Base-by-base conservation (phyloP, 2,329 filamentous ascomycete genomes). In the Blastomyces emzantsi region DNA sequence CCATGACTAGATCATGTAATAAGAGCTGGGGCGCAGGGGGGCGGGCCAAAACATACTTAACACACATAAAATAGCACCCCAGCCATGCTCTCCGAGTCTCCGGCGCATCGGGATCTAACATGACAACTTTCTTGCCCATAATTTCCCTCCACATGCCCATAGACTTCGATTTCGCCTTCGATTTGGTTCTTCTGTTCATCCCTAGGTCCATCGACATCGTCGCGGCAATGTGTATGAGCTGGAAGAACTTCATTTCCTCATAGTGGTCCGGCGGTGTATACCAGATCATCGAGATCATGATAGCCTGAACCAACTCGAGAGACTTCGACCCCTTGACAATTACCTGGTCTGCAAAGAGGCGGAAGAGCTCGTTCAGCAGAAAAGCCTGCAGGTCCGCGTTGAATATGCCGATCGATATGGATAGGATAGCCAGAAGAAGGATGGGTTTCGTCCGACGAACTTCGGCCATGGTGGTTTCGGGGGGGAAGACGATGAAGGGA, bases 241-340 rank as follows among this genome's bases (percentile, higher is more conserved):
- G 90, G 76, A 94, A 96, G 73, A 94, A 95, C 72, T 94, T 94
- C 71, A 93, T 85, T 76, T 94, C 89, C 70, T 95, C 90, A 64
- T 90, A 90, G 69, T 89, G 84, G 68, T 93, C 87, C 0, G 91
- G 91, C 19, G 90, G 90, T 73, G 86, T 87, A 73, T 96, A 95
- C 90, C 91, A 96, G 25, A 92, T 83, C n/a, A 87, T 85, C 7
- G 85, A 81, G 3, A 96, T 79, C 64, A 90, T 83, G 51, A 96
- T 78, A 1, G 90, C 85, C 76, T 96, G 92, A 9, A 95, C 85
- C 7, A 96, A 79, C 74, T 96, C 92, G 22, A 96, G 76, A 45
- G 85, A 90, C 79, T 95, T 96, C 69, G 91, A 87, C 15, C 90
- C 90, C 7, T 84, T 83, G 39, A 91, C 79, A 68, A 94, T 83